Conservation (phyloP, 2,329 filamentous ascomycete species). For the Aureobasidium sp. region DNA sequence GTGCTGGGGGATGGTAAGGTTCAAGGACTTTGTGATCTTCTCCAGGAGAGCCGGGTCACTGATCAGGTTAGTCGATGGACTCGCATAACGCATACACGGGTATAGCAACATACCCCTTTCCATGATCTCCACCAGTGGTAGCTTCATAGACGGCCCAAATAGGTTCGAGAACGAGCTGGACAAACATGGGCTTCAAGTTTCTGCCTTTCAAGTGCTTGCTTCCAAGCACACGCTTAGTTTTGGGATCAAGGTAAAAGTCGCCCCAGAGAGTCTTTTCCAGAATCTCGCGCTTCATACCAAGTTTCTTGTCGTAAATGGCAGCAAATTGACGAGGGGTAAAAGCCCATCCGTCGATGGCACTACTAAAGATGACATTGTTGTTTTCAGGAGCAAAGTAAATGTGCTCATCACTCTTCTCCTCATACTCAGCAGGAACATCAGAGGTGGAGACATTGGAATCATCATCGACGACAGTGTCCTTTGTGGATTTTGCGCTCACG, state of each 20-base stretch:
- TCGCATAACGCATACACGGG: neutral
- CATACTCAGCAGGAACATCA: constrained; percentile 55
- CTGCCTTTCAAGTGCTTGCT: constrained; percentile 90
- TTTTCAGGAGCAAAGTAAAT: constrained; percentile 97
- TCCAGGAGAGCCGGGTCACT: constrained; percentile 74
- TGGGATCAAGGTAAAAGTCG: constrained; percentile 92
- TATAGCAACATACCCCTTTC: constrained; percentile 60
- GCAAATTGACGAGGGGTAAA: constrained; percentile 96
- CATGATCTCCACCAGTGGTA: constrained; percentile 72
- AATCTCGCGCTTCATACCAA: constrained; percentile 81
- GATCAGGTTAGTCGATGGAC: constrained; percentile 14
- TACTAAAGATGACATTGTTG: constrained; percentile 98
- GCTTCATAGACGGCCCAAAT: constrained; percentile 95
- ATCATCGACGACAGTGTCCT: constrained; percentile 44
- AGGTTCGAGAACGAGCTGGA: constrained; percentile 89
- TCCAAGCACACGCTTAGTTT: constrained; percentile 87
- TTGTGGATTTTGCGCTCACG: constrained; percentile 60
- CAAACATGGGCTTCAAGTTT: constrained; percentile 91
- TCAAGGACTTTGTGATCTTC: constrained; percentile 90
- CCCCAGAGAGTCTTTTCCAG: constrained; percentile 97
- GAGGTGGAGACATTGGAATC: constrained; percentile 46
- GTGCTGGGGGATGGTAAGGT: constrained; percentile 76
- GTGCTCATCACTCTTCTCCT: constrained; percentile 92
- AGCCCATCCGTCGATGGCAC: constrained; percentile 97
- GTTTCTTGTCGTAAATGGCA: constrained; percentile 87